Evolutionary conservation across 225 moss, liverwort and hornwort species (phyloP).

Genomic region (Antitrichia curtipendula): DNA sequence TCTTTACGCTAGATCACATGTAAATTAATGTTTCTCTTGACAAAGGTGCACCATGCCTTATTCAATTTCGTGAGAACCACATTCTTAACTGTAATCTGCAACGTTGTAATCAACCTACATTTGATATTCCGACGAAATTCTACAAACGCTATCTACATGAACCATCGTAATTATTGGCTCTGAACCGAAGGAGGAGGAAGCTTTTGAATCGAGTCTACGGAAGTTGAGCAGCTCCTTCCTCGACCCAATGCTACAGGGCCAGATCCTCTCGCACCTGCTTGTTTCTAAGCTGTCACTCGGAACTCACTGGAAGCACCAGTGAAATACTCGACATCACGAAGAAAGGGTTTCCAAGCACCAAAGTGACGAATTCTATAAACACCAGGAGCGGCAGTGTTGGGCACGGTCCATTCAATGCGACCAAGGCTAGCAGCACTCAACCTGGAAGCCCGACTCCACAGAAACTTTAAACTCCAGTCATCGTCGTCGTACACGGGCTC

Average conservation of each 20-base stretch:
- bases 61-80: neutral
- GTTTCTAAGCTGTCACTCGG: conserved; percentile 4
- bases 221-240: neutral
- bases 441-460: conserved; percentile 36
- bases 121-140: neutral
- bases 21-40: neutral
- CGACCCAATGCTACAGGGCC: neutral
- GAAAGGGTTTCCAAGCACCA: conserved; percentile 58
- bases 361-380: conserved; percentile 67
- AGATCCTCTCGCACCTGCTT: neutral
- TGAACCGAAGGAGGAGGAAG: too few species aligned
- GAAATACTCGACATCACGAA: conserved; percentile 55
- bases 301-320: conserved; percentile 56
- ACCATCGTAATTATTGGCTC: neutral
- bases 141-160: neutral
- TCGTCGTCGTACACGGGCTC: conserved; percentile 57
- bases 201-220: neutral
- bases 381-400: conserved; percentile 24
- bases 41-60: neutral
- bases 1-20: neutral
- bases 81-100: neutral
- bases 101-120: neutral
- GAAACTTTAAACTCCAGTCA: conserved; percentile 68
- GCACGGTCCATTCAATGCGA: conserved; percentile 54
- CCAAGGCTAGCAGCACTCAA: conserved; percentile 38